Base-by-base conservation (phyloP, 257 asterid species). In the Gynochthodes officinalis region DNA sequence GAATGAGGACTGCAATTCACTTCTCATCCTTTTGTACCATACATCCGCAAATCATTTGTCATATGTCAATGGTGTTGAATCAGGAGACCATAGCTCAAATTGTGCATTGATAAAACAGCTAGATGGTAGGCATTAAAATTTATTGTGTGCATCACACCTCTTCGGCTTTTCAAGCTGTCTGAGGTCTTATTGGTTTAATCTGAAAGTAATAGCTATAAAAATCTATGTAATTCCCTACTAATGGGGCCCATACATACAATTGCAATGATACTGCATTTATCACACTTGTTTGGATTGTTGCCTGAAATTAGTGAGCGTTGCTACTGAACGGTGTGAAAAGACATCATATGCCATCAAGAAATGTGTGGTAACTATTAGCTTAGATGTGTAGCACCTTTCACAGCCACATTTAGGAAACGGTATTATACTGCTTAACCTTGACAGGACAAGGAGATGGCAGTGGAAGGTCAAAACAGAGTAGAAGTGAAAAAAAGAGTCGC, bases 401-500 rank as follows among this genome's bases (percentile, higher is more conserved):
- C 13, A 12, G 1, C 71, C 50, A 25, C 58, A 13, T 16, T 18
- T 4, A 13, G 19, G 69, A 30, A 1, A 30, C 33, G 32, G 30
- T 70, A 25, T 68, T 9, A 11, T 11, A 62, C 33, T 30, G 50
- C 27, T 65, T 52, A 16, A 63, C 50, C 1, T 75, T 48, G 67
- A 58, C 84, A 84, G 89, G 85, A 64, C 85, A 76, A 39, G 88
- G 84, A 48, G 88, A 85, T 76, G 88, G 82, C 57, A 77, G 82
- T 75, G 88, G 89, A n/a, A 80, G 85, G 79, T 80, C 85, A 33
- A 88, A 88, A 79, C 91, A 88, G 82, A 88, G 91, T 77, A 83
- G 88, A 76, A 86, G 91, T 70, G 89, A 88, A 83, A 88, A 84
- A 81, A 88, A 88, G 77, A 88, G 91, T 49, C 86, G 91, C 44